These are phyloP conservation scores for Eucalyptus tenuipes DNA, from an alignment of 345 rosid genomes.

Conservation along the genomic window DNA sequence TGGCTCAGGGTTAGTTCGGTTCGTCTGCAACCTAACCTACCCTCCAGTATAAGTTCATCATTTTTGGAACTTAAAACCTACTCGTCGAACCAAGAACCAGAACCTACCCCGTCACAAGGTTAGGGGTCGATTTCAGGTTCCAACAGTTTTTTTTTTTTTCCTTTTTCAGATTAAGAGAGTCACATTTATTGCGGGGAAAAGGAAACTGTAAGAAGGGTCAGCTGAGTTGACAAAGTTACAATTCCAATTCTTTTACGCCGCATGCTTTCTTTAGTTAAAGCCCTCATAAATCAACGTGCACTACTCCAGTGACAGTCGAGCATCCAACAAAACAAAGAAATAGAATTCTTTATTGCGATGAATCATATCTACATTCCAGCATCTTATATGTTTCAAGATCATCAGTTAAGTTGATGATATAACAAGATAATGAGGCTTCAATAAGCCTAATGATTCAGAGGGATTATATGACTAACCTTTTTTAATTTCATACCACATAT, in stretches of 20 bases:
- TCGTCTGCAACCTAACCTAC: no score
- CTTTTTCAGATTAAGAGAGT: no score
- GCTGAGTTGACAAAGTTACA: not conserved
- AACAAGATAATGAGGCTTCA: not conserved
- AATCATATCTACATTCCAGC: not conserved
- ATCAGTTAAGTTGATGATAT: not conserved
- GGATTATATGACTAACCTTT: slow-evolving; percentile 26
- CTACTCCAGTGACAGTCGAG: not conserved
- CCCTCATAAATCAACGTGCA: not conserved
- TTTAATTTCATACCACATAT: slow-evolving; percentile 79
- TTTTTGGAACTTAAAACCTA: no score
- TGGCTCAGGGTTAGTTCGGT: no score
- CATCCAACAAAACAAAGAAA: not conserved
- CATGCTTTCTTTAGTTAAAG: no score
- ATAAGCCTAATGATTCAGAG: not conserved
- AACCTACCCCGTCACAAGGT: no score
- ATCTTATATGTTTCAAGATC: not conserved
- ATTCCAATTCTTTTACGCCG: not conserved
- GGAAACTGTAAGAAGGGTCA: no score
- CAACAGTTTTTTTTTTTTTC: no score
- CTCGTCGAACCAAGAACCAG: no score
- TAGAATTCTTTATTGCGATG: not conserved
- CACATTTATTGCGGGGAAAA: no score
- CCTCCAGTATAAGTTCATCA: no score
- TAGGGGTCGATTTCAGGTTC: no score